These are phyloP conservation scores for Dioscorea zingiberensis DNA, from an alignment of 106 monocot species.

Conservation along the genomic window DNA sequence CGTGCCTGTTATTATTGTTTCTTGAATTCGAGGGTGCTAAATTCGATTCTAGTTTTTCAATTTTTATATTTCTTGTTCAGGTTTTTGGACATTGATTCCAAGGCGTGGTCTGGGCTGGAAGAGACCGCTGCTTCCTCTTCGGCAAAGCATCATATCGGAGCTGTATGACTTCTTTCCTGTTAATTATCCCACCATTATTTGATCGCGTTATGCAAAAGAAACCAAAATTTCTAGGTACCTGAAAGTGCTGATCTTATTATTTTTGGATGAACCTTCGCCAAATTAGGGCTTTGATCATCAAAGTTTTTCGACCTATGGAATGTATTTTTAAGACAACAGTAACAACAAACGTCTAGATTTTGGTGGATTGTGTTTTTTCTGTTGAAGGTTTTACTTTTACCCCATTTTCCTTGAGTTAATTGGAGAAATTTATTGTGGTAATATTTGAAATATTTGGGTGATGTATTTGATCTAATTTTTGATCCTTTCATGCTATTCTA, in stretches of 20 bases:
- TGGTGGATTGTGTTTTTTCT: no score
- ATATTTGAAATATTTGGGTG: neutral
- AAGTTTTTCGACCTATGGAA: no score
- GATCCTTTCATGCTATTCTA: neutral
- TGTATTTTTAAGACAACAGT: no score
- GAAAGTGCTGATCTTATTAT: no score
- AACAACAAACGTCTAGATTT: no score
- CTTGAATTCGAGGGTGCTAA: neutral
- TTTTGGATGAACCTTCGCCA: neutral
- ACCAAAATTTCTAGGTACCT: no score
- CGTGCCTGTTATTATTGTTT: no score
- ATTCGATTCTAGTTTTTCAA: no score
- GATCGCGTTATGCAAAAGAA: neutral
- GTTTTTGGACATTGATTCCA: conserved; percentile 61
- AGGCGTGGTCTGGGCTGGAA: conserved; percentile 79
- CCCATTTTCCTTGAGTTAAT: no score
- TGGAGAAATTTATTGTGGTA: no score
- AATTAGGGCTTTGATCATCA: no score
- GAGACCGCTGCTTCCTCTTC: conserved; percentile 47
- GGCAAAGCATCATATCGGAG: conserved; percentile 54
- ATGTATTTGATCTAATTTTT: neutral
- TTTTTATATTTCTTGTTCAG: conserved; percentile 17
- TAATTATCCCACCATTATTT: neutral
- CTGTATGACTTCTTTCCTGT: conserved; percentile 30
- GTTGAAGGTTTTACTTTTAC: no score